phyloP scores from a whole-genome alignment of 2,329 filamentous ascomycete species.

The Cercospora zeae-maydis region DNA sequence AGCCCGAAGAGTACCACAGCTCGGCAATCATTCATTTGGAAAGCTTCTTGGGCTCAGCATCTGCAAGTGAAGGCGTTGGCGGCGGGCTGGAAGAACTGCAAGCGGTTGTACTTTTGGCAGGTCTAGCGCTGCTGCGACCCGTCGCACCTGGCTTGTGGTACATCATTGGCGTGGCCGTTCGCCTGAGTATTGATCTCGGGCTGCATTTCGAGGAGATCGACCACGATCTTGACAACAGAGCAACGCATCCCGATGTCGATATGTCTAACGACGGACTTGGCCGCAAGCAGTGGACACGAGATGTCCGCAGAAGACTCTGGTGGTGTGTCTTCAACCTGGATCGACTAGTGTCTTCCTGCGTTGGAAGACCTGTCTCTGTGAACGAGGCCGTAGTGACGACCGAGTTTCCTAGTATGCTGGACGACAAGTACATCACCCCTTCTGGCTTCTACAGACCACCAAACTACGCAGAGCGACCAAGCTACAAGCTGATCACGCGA shows the following conservation, averaged over 20 bases:
- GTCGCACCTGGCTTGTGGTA: constrained; percentile 96
- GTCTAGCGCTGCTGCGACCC: constrained; percentile 84
- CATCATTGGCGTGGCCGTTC: constrained; percentile 88
- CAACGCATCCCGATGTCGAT: constrained; percentile 20
- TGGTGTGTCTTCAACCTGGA: constrained; percentile 94
- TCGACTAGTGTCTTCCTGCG: constrained; percentile 89
- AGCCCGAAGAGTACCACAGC: constrained; percentile 94
- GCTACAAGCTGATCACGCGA: constrained; percentile 85
- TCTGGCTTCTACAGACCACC: constrained; percentile 65
- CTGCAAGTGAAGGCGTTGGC: constrained; percentile 64
- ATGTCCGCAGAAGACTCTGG: constrained; percentile 83
- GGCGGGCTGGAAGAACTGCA: constrained; percentile 90
- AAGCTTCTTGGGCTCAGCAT: constrained; percentile 69
- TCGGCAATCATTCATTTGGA: constrained; percentile 91
- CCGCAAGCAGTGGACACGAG: constrained; percentile 76
- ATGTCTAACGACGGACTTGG: constrained; percentile 43
- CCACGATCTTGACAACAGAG: constrained; percentile 49
- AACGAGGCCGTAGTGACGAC: constrained; percentile 96
- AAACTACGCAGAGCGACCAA: constrained; percentile 53
- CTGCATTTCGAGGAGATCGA: constrained; percentile 84
- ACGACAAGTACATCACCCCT: constrained; percentile 83
- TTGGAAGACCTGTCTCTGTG: constrained; percentile 88
- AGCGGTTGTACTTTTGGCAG: constrained; percentile 84
- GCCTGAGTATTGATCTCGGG: constrained; percentile 85
- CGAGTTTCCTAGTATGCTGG: constrained; percentile 83